Conservation (phyloP, 1,284 basidiomycete species). For the Tilletia walkeri region DNA sequence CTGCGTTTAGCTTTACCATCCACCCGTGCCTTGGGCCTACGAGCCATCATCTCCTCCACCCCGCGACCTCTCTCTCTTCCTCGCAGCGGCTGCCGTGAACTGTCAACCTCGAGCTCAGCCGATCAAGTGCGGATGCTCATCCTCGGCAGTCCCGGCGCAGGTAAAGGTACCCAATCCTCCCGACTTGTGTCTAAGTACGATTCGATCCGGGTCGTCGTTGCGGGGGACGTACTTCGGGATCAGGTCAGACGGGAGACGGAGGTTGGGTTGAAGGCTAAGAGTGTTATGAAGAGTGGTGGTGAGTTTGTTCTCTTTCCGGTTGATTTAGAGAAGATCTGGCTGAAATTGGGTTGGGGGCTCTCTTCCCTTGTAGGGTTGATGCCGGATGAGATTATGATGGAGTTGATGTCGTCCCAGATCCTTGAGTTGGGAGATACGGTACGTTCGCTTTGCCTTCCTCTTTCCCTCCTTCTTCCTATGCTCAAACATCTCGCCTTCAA, state of each 20-base stretch:
- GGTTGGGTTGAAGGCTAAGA: constrained; percentile 37
- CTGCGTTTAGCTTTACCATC: too few relatives aligned
- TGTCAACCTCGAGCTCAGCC: too few relatives aligned
- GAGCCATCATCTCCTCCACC: too few relatives aligned
- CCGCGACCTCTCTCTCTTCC: too few relatives aligned
- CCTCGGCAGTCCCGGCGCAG: constrained; percentile 51
- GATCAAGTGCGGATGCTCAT: constrained; percentile 48
- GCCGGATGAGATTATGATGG: constrained; percentile 53
- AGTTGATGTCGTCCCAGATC: constrained; percentile 39
- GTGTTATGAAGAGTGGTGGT: constrained; percentile 43
- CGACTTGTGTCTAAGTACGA: constrained; percentile 35
- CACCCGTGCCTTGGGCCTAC: too few relatives aligned
- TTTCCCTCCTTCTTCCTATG: neutral
- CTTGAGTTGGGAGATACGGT: constrained; percentile 20
- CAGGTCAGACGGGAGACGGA: constrained; percentile 40
- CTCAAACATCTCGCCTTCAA: neutral
- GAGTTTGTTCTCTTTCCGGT: neutral
- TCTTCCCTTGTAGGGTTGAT: constrained; percentile 32
- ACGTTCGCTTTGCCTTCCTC: neutral
- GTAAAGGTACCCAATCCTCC: constrained; percentile 51
- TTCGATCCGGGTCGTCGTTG: constrained; percentile 34
- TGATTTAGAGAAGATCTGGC: neutral
- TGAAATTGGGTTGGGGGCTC: neutral
- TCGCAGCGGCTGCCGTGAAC: too few relatives aligned
- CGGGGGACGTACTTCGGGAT: constrained; percentile 49